These are phyloP conservation scores for Pythium insidiosum DNA, from an alignment of 352 stramenopile species.

Conservation along the genomic window DNA sequence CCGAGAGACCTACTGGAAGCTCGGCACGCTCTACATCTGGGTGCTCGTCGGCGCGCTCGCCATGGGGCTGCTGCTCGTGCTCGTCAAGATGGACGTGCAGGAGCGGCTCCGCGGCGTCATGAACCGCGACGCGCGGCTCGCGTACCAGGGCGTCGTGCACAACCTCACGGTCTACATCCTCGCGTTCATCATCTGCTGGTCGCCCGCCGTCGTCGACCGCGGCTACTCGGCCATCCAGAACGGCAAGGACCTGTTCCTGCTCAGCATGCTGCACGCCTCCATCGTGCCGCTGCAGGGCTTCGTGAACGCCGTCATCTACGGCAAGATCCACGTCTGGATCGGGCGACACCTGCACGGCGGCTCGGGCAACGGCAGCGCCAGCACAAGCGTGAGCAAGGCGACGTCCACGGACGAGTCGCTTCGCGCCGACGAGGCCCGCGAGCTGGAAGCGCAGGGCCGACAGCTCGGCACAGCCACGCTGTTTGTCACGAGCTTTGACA, in stretches of 20 bases:
- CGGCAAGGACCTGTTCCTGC: constrained; percentile 38
- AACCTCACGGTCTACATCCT: constrained; percentile 80
- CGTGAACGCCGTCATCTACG: constrained; percentile 81
- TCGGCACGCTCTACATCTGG: constrained; percentile 68
- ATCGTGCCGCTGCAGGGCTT: constrained; percentile 82
- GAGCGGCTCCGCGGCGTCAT: constrained; percentile 58
- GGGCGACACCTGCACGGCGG: constrained; percentile 37
- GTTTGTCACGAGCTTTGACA: constrained; percentile 79
- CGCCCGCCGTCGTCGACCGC: constrained; percentile 57
- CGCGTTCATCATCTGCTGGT: constrained; percentile 76
- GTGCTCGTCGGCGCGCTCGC: constrained; percentile 44
- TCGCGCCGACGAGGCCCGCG: no score
- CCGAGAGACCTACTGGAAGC: constrained; percentile 67
- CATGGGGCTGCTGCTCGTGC: constrained; percentile 52
- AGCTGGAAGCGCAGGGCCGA: no score
- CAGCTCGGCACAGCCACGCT: constrained; percentile 67
- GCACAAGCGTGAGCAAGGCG: no score
- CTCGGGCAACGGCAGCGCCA: neutral
- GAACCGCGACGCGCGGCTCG: constrained; percentile 66
- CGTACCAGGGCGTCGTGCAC: constrained; percentile 75
- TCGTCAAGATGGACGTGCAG: constrained; percentile 78
- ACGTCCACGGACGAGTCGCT: no score
- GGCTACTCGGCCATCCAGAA: constrained; percentile 54
- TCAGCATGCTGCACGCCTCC: constrained; percentile 65
- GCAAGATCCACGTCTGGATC: constrained; percentile 79